Percentiles rank a stretch among this genome's conserved stretches.
These are phyloP conservation scores for Amylostereum areolatum DNA, from an alignment of 1,284 basidiomycete species.

Conservation along the genomic window DNA sequence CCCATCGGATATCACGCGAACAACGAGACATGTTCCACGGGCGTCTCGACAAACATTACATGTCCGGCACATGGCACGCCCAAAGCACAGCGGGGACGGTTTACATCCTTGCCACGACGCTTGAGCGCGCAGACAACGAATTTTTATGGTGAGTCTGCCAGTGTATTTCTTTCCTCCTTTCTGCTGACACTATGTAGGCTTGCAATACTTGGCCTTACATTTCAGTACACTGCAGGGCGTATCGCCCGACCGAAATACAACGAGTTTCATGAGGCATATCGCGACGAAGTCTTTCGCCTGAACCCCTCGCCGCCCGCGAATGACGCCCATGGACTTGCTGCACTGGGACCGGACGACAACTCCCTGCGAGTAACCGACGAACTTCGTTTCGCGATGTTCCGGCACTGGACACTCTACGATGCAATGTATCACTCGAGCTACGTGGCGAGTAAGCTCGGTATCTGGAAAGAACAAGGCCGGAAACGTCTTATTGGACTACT, in stretches of 20 bases:
- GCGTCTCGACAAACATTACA: slow-evolving; percentile 78
- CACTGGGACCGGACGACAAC: slow-evolving; percentile 71
- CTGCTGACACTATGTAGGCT: slow-evolving; percentile 49
- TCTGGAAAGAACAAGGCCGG: slow-evolving; percentile 93
- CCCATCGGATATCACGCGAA: slow-evolving; percentile 57
- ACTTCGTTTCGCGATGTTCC: slow-evolving; percentile 88
- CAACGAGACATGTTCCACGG: slow-evolving; percentile 60
- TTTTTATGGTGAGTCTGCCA: slow-evolving; percentile 68
- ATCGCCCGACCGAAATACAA: slow-evolving; percentile 90
- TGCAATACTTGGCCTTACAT: slow-evolving; percentile 90
- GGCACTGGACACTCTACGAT: slow-evolving; percentile 98
- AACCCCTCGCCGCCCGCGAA: slow-evolving; percentile 53
- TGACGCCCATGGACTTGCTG: slow-evolving; percentile 38
- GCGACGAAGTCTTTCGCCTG: slow-evolving; percentile 87
- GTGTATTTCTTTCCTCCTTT: background rate
- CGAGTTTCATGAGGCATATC: slow-evolving; percentile 68
- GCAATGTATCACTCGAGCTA: slow-evolving; percentile 98
- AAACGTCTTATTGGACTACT: slow-evolving; percentile 87
- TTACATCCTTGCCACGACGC: slow-evolving; percentile 83
- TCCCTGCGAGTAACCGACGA: slow-evolving; percentile 81
- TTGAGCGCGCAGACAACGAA: slow-evolving; percentile 92
- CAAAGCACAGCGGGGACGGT: slow-evolving; percentile 88
- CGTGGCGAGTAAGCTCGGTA: slow-evolving; percentile 89
- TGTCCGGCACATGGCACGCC: slow-evolving; percentile 80
- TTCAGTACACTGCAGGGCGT: slow-evolving; percentile 84